phyloP scores from a whole-genome alignment of 2,329 filamentous ascomycete genomes.

The Cryphonectria naterciae region DNA sequence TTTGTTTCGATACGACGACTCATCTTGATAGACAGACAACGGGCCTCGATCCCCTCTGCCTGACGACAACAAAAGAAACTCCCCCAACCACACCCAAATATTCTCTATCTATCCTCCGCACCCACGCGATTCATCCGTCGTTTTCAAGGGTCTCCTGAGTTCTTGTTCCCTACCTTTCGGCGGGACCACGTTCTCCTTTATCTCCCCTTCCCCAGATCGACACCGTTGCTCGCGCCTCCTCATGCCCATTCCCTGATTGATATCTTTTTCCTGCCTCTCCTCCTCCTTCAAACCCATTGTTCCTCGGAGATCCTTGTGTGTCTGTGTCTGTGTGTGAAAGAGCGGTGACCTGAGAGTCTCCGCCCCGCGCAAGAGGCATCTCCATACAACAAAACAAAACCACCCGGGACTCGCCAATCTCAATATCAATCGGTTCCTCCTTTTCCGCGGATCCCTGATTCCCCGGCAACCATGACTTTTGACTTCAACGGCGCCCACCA shows the following conservation, averaged over 20 bases:
- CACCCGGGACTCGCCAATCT: constrained; percentile 47
- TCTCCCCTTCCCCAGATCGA: constrained; percentile 37
- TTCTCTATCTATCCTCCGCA: not conserved
- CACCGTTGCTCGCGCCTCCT: constrained; percentile 30
- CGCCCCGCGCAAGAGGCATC: constrained; percentile 38
- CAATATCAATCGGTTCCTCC: constrained; percentile 39
- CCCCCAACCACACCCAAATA: not conserved
- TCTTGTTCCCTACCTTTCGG: constrained; percentile 21
- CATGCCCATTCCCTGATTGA: constrained; percentile 42
- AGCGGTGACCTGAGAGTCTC: constrained; percentile 48
- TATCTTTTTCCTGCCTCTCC: constrained; percentile 29
- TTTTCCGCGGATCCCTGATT: constrained; percentile 33
- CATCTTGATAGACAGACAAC: not conserved
- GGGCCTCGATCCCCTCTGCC: not conserved
- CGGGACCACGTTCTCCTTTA: constrained; percentile 22
- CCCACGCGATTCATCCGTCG: not conserved
- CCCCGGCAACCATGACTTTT: constrained; percentile 56
- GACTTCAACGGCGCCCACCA: constrained; percentile 58
- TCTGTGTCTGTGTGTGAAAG: constrained; percentile 39
- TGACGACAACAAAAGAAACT: not conserved
- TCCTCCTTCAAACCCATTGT: constrained; percentile 15
- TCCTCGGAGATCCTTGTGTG: constrained; percentile 33
- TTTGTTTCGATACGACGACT: constrained; percentile 10
- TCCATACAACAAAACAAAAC: constrained; percentile 56
- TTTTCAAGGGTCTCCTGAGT: constrained; percentile 24